Evolutionary conservation across 2,329 filamentous ascomycete genomes (phyloP).

Genomic region (Colletotrichum orbiculare): DNA sequence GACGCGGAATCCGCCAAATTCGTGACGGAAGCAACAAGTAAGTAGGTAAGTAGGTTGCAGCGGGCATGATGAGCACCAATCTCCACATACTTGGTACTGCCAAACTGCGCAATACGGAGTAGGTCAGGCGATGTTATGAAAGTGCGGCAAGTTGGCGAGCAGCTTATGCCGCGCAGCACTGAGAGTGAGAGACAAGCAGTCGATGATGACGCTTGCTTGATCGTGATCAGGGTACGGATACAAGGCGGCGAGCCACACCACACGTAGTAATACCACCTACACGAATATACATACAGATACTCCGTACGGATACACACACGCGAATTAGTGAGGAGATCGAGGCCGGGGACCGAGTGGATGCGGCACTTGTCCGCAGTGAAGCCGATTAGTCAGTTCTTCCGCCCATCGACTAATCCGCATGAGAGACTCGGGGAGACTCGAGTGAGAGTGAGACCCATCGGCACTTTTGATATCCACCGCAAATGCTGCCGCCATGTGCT

Average conservation of each 20-base stretch:
- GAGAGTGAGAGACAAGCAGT: not conserved
- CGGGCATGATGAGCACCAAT: constrained; percentile 11
- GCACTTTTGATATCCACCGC: not conserved
- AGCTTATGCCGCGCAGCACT: no score
- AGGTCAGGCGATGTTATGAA: constrained; percentile 19
- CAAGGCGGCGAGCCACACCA: no score
- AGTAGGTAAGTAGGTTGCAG: constrained; percentile 9
- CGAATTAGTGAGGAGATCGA: no score
- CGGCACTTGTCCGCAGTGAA: constrained; percentile 27
- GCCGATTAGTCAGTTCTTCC: constrained; percentile 26
- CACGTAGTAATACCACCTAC: no score
- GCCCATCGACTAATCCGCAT: not conserved
- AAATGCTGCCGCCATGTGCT: not conserved
- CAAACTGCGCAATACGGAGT: no score
- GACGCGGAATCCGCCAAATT: not conserved
- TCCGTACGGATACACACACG: no score
- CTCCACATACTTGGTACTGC: not conserved
- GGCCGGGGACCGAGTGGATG: constrained; percentile 12
- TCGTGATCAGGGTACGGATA: no score
- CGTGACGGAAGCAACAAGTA: not conserved
- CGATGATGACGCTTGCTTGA: no score
- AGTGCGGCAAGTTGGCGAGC: not conserved
- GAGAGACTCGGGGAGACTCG: not conserved
- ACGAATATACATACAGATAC: no score
- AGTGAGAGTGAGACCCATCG: constrained; percentile 1